Conservation (phyloP, 208 protist genomes). For the Trypanosoma cruzi region DNA sequence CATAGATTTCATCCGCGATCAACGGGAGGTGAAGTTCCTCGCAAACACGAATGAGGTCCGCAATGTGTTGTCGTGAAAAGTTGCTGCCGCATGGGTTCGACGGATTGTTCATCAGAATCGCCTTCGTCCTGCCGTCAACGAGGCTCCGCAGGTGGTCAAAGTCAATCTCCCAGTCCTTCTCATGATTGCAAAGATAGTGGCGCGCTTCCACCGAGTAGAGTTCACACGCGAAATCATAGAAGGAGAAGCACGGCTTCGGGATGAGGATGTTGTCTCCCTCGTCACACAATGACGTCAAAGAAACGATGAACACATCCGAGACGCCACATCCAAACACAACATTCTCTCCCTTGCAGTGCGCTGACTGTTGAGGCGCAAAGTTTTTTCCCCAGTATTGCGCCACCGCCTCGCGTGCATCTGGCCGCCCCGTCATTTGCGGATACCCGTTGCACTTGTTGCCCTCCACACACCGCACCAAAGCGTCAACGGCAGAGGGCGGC, state of each 20-base stretch:
- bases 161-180: constrained; percentile 92
- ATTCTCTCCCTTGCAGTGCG: constrained; percentile 29
- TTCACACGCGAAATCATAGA: constrained; percentile 91
- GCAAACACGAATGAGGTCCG: constrained; percentile 81
- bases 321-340: constrained; percentile 67
- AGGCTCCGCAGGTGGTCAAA: constrained; percentile 70
- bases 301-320: constrained; percentile 89
- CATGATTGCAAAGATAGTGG: constrained; percentile 81
- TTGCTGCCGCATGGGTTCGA: constrained; percentile 96
- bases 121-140: constrained; percentile 82
- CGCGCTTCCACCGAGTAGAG: constrained; percentile 68
- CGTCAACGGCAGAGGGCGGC: constrained; percentile 30
- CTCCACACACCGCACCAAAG: constrained; percentile 37
- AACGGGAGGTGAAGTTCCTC: constrained; percentile 88
- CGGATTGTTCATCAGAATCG: constrained; percentile 95
- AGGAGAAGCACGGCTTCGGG: constrained; percentile 88
- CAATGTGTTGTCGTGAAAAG: constrained; percentile 83
- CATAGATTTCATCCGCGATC: constrained; percentile 96
- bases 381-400: constrained; percentile 33
- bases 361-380: constrained; percentile 28
- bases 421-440: constrained; percentile 30
- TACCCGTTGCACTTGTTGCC: constrained; percentile 60
- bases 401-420: constrained; percentile 38
- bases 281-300: constrained; percentile 72
- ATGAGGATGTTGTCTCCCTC: constrained; percentile 92